Conservation (phyloP, 306 rosid genomes). For the Erythrophleum fordii region DNA sequence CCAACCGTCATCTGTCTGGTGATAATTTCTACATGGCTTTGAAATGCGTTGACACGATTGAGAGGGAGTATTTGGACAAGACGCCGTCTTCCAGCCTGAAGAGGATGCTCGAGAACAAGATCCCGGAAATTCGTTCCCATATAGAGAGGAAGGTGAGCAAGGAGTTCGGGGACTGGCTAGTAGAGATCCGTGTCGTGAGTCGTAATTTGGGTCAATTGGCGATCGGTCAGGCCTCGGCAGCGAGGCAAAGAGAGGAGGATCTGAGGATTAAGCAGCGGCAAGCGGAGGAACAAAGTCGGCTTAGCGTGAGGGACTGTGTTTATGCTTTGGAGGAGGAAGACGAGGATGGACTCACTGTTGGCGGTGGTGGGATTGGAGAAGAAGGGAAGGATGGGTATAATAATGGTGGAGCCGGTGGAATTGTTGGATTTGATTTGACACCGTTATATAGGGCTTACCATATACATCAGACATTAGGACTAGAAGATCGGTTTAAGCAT, state of each 20-base stretch:
- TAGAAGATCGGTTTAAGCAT: slow-evolving; percentile 88
- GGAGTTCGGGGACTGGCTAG: slow-evolving; percentile 96
- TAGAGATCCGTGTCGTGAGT: slow-evolving; percentile 92
- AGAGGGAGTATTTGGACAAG: slow-evolving; percentile 63
- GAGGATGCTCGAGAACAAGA: slow-evolving; percentile 91
- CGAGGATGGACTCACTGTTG: slow-evolving; percentile 61
- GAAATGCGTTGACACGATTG: slow-evolving; percentile 78
- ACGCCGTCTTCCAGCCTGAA: slow-evolving; percentile 81
- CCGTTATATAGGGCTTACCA: slow-evolving; percentile 83
- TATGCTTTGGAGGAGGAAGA: slow-evolving; percentile 92
- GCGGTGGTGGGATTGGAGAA: slow-evolving; percentile 51
- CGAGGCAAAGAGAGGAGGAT: slow-evolving; percentile 97
- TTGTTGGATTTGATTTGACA: slow-evolving; percentile 85
- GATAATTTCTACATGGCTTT: slow-evolving; percentile 92
- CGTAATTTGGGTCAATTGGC: slow-evolving; percentile 94
- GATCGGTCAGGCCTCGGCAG: slow-evolving; percentile 91
- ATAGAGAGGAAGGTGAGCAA: slow-evolving; percentile 90
- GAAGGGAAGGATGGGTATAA: slow-evolving; percentile 52
- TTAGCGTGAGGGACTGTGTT: slow-evolving; percentile 88
- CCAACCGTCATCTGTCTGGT: slow-evolving; percentile 67
- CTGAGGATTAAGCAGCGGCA: slow-evolving; percentile 97
- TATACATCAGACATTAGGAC: slow-evolving; percentile 89
- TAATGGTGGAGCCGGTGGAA: slow-evolving; percentile 61
- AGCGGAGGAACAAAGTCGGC: slow-evolving; percentile 99
- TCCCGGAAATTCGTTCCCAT: slow-evolving; percentile 88